Evolutionary conservation across 352 stramenopile species (phyloP).

Genomic region (Pythium dissimile): DNA sequence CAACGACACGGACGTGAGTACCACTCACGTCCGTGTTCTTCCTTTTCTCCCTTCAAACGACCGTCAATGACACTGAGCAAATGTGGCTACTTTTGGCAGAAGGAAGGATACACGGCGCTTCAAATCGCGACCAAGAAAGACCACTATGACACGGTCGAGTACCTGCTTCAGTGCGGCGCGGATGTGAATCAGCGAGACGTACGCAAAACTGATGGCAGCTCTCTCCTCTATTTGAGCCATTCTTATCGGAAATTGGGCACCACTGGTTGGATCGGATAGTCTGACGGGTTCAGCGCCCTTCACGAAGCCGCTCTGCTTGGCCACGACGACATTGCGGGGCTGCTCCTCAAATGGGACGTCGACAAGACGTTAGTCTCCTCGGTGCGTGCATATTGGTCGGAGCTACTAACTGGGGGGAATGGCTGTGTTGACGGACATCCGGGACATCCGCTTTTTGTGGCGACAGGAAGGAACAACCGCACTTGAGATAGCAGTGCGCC

Average conservation of each 20-base stretch:
- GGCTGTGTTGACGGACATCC: no score
- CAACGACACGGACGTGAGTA: slow-evolving; percentile 61
- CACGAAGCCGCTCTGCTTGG: slow-evolving; percentile 66
- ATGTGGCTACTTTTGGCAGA: slow-evolving; percentile 18
- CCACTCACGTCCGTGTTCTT: background rate
- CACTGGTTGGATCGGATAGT: slow-evolving; percentile 26
- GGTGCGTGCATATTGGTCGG: no score
- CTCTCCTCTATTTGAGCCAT: background rate
- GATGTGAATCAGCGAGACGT: slow-evolving; percentile 68
- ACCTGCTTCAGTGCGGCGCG: slow-evolving; percentile 44
- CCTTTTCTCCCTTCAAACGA: background rate
- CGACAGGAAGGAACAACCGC: slow-evolving; percentile 60
- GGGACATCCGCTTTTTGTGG: background rate
- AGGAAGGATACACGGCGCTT: slow-evolving; percentile 56
- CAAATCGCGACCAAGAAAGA: slow-evolving; percentile 58
- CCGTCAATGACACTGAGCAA: background rate
- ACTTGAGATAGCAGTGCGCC: slow-evolving; percentile 59
- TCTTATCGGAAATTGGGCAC: no score
- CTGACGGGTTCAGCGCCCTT: slow-evolving; percentile 62
- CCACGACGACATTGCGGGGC: slow-evolving; percentile 53
- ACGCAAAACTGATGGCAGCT: background rate
- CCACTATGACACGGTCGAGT: slow-evolving; percentile 44
- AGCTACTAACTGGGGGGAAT: no score
- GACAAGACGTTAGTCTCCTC: slow-evolving; percentile 57
- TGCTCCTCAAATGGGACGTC: slow-evolving; percentile 46